Conservation (phyloP, 805 yeast genomes). For the Sungouiozyma ichnusensis region DNA sequence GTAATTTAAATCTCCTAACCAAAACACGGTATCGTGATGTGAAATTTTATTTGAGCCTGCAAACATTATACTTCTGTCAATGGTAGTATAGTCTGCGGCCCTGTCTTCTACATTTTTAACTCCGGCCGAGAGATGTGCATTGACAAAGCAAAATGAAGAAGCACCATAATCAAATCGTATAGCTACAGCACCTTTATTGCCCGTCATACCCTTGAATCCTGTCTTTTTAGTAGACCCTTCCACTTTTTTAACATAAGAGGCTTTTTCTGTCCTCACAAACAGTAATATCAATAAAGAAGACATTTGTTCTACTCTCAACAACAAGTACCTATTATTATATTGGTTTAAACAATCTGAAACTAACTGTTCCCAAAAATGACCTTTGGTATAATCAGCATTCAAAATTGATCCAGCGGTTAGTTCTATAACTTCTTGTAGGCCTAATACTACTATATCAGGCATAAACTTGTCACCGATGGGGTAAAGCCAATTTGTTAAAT, state of each 20-base stretch:
- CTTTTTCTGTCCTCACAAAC: constrained; percentile 43
- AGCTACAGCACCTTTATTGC: constrained; percentile 94
- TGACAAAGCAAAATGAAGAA: constrained; percentile 72
- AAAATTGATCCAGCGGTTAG: constrained; percentile 82
- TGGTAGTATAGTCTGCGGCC: constrained; percentile 68
- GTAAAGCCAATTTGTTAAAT: constrained; percentile 66
- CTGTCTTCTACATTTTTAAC: constrained; percentile 70
- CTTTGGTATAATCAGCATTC: constrained; percentile 67
- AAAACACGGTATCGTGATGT: constrained; percentile 78
- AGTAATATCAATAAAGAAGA: constrained; percentile 58
- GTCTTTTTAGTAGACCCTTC: constrained; percentile 88
- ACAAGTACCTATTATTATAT: constrained; percentile 41
- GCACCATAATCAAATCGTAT: constrained; percentile 75
- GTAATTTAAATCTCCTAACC: constrained; percentile 95
- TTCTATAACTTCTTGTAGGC: constrained; percentile 91
- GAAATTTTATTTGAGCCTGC: constrained; percentile 63
- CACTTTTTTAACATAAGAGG: constrained; percentile 56
- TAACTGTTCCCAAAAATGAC: constrained; percentile 65
- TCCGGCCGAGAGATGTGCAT: constrained; percentile 94
- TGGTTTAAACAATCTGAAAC: constrained; percentile 57
- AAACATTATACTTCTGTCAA: constrained; percentile 66
- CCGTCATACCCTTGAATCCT: constrained; percentile 93
- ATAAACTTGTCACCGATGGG: constrained; percentile 47
- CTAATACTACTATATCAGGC: constrained; percentile 79
- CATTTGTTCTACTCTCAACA: constrained; percentile 65